Evolutionary conservation across 805 yeast species (phyloP).

Genomic region (Kockiozyma suomiensis): DNA sequence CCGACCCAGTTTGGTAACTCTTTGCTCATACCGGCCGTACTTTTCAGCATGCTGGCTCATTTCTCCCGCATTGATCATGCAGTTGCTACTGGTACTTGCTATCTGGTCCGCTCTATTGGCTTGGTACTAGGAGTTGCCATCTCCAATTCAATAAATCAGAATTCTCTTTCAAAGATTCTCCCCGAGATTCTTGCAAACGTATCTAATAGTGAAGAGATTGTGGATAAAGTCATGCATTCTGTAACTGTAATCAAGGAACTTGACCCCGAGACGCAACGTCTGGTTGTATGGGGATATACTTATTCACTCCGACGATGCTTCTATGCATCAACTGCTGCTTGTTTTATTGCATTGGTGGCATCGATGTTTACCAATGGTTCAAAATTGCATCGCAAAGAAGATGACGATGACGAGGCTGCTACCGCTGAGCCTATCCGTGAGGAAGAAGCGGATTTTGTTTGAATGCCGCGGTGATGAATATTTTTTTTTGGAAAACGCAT

Average conservation of each 20-base stretch:
- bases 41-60: constrained; percentile 74
- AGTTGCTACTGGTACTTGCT: constrained; percentile 83
- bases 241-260: constrained; percentile 54
- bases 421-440: neutral
- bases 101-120: constrained; percentile 83
- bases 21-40: constrained; percentile 65
- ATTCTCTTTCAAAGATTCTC: constrained; percentile 45
- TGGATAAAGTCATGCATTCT: constrained; percentile 52
- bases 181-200: constrained; percentile 34
- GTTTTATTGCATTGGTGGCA: constrained; percentile 20
- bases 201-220: constrained; percentile 38
- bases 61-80: constrained; percentile 74
- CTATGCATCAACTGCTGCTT: constrained; percentile 25
- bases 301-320: constrained; percentile 55
- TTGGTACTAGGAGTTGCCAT: constrained; percentile 80
- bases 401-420: constrained; percentile 25
- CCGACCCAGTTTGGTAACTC: constrained; percentile 70
- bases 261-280: constrained; percentile 49
- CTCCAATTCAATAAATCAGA: constrained; percentile 66
- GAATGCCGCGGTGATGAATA: no score
- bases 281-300: constrained; percentile 51
- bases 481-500: no score
- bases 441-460: constrained; percentile 29
- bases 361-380: constrained; percentile 27
- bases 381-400: constrained; percentile 26